These are phyloP conservation scores for Cynara cardunculus DNA, from an alignment of 129 eudicot species.

Conservation along the genomic window DNA sequence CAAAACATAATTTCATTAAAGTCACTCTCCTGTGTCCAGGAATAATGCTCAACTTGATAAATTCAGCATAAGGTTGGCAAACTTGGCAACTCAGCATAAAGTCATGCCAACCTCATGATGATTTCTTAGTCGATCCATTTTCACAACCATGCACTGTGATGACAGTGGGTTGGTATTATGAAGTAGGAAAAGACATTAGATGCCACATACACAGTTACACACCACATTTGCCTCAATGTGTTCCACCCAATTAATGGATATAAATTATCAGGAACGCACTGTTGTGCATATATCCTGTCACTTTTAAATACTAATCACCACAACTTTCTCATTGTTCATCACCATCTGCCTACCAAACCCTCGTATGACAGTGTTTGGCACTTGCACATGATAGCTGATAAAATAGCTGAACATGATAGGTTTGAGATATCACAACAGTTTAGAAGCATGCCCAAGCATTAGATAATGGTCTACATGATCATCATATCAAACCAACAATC, in stretches of 20 bases:
- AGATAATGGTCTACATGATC: neutral
- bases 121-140: neutral
- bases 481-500: neutral
- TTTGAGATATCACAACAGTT: neutral
- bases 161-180: neutral
- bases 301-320: conserved; percentile 1
- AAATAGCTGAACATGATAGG: no score
- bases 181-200: neutral
- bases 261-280: neutral
- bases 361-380: neutral
- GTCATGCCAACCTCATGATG: neutral
- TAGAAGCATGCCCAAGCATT: neutral
- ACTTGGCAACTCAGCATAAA: no score
- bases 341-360: neutral
- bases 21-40: neutral
- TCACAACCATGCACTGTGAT: neutral
- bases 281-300: neutral
- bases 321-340: neutral
- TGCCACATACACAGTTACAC: neutral
- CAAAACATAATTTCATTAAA: neutral
- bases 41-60: neutral
- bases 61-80: neutral
- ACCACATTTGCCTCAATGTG: neutral
- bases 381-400: no score
- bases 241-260: neutral